Evolutionary conservation across 2,329 filamentous ascomycete species (phyloP), one percentile per base, ranked within the genome.

Genomic region (Pleoardoris graminearum): DNA sequence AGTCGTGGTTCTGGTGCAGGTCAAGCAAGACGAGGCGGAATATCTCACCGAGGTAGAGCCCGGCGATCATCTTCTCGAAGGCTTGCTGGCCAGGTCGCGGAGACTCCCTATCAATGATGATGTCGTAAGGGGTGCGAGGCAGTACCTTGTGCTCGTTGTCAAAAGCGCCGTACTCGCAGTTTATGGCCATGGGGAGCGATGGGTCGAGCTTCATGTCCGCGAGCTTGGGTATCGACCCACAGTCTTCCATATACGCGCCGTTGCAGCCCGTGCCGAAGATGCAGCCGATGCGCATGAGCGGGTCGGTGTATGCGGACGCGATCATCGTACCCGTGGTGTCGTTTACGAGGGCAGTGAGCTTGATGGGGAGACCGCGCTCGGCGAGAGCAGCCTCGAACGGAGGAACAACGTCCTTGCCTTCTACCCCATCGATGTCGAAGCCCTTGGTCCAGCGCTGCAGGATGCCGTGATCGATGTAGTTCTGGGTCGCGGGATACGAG

Each of bases 211-310:
- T 94, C 81, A 96, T 84, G 77, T 97, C 86, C 10, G 89, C 90
- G 49, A 99, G 85, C 81, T 99, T 99, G 60, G 92, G 93, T 60
- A 99, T 91, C 11, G 88, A 90, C 60, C 91, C 91, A 59, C 85
- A 90, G 68, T 95, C 78, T 76, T 99, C 94, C 89, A 99, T 96
- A 79, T 99, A 99, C 33, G 94, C 94, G 35, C 93, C 94, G 69
- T 99, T 99, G 79, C 94, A 97, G 54, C 94, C 94, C 11, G 94
- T 99, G 65, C 94, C 94, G 68, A 99, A 99, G 71, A 99, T 99
- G 76, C 93, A 97, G 50, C 94, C 94, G 67, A 97, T 94, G 77
- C 86, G 91, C 84, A 97, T 95, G 63, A 87, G 85, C 39, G 87
- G 79, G 71, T 99, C 92, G n/a, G 93, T 97, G 77, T 99, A 99